Conservation (phyloP, 2,329 filamentous ascomycete species). For the Paraphaeosphaeria sporulosa region DNA sequence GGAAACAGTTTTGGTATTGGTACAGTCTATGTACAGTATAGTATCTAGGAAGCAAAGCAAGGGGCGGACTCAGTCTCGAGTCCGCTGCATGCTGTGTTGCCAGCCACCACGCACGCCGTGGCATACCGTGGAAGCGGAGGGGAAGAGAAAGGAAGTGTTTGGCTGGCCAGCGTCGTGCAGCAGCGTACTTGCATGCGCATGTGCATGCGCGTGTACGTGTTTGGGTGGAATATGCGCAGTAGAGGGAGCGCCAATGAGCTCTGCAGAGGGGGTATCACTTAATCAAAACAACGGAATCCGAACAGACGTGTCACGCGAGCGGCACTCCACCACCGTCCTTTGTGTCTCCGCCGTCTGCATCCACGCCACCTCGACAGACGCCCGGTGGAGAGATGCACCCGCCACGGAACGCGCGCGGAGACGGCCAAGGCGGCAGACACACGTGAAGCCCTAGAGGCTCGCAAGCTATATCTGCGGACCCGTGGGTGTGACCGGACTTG, state of each 20-base stretch:
- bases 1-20: too few relatives aligned
- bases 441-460: not conserved
- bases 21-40: not conserved
- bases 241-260: not conserved
- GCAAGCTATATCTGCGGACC: constrained; percentile 13
- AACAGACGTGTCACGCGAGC: constrained; percentile 9
- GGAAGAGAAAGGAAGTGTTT: not conserved
- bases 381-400: not conserved
- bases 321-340: not conserved
- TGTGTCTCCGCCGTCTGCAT: not conserved
- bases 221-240: not conserved
- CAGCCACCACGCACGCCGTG: not conserved
- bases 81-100: not conserved
- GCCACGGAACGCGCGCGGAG: not conserved
- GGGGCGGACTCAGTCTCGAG: not conserved
- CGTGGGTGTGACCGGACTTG: constrained; percentile 43
- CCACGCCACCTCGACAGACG: not conserved
- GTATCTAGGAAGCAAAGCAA: too few relatives aligned
- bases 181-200: constrained; percentile 1
- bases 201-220: not conserved
- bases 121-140: not conserved
- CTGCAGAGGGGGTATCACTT: constrained; percentile 1
- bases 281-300: constrained; percentile 14
- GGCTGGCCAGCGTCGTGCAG: not conserved
- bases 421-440: not conserved